A percentile compares a stretch with the other conserved stretches of the same genome.
Evolutionary conservation across 352 stramenopile species (phyloP).

Genomic region (Phytophthora pseudosyringae): DNA sequence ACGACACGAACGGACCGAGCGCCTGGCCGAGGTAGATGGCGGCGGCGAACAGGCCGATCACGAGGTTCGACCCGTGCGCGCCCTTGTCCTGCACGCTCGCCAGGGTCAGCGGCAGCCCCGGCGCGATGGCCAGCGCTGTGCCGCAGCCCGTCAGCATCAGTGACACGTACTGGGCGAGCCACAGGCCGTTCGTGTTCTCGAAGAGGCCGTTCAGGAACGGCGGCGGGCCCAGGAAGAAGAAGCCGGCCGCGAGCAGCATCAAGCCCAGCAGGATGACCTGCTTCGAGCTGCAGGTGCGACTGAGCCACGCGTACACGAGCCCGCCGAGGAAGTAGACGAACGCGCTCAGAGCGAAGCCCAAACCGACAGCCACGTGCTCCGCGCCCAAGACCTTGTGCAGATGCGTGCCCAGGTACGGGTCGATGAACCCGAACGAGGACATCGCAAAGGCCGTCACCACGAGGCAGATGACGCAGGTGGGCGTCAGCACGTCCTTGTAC

Average conservation of each 20-base stretch:
- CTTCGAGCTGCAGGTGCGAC: conserved; percentile 62
- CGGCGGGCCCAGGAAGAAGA: conserved; percentile 64
- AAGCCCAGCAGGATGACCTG: conserved; percentile 70
- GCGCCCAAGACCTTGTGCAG: conserved; percentile 63
- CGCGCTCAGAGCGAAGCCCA: conserved; percentile 69
- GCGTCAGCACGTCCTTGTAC: conserved; percentile 63
- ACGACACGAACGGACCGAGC: conserved; percentile 62
- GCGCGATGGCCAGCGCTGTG: conserved; percentile 61
- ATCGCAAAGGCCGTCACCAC: conserved; percentile 62
- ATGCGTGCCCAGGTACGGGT: conserved; percentile 69
- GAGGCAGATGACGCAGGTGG: conserved; percentile 59
- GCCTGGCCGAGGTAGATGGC: conserved; percentile 76
- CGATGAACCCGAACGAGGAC: conserved; percentile 77
- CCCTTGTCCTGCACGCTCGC: conserved; percentile 50
- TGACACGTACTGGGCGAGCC: conserved; percentile 57
- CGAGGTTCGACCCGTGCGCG: conserved; percentile 57
- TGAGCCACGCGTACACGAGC: conserved; percentile 67
- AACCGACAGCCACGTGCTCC: conserved; percentile 64
- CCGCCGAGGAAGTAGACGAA: conserved; percentile 74
- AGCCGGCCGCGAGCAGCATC: conserved; percentile 51
- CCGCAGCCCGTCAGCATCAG: conserved; percentile 67
- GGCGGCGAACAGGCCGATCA: conserved; percentile 71
- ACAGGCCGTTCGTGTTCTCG: conserved; percentile 45
- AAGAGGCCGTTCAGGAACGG: conserved; percentile 59
- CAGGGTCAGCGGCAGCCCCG: conserved; percentile 65